Base-by-base conservation (phyloP, 306 rosid genomes). In the Coriaria nepalensis region DNA sequence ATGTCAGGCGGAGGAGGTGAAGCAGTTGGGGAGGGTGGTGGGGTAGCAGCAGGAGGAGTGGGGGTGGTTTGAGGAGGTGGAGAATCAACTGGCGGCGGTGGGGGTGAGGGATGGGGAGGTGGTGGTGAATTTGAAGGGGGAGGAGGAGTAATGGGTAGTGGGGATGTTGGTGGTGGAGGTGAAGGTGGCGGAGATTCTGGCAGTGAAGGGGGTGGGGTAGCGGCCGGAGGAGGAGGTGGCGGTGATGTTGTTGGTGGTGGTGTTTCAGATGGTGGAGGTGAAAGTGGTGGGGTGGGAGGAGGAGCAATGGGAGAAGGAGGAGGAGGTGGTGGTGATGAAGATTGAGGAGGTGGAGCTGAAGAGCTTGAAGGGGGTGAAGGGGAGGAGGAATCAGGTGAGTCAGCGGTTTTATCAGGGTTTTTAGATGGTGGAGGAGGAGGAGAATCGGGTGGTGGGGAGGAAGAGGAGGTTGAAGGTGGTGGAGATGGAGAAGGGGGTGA, bases 401-500 rank as follows among this genome's bases (percentile, higher is more conserved):
- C 50, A 37, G 81, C 62, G 13, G 74, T 50, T 41, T 57, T 61
- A 59, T 51, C 37, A 41, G 72, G 56, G 6, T 45, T 47, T 39
- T 77, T 55, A 32, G 73, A 54, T 56, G 83, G 48, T 11, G 71
- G 43, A 34, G 82, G 68, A 10, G 85, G 59, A 62, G 77, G 45
- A 42, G 68, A 6, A 29, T 43, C 47, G 43, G 45, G 34, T 6
- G 70, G 56, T 43, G 68, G 49, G 33, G 70, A 55, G 49, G 40
- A 64, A 68, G 47, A 47, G 59, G 79, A 62, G 39, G 71, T 57
- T 57, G 67, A 55, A 60, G 46, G 43, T n/a, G 93, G 83, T 42
- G 97, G 73, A 60, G 61, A 53, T 15, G 75, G 81, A 46, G 75
- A 55, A 43, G 94, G 85, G 12, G 92, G 69, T 69, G 78, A 65